phyloP scores from a whole-genome alignment of 2,329 filamentous ascomycete genomes.

The Aspergillus novoparasiticus region DNA sequence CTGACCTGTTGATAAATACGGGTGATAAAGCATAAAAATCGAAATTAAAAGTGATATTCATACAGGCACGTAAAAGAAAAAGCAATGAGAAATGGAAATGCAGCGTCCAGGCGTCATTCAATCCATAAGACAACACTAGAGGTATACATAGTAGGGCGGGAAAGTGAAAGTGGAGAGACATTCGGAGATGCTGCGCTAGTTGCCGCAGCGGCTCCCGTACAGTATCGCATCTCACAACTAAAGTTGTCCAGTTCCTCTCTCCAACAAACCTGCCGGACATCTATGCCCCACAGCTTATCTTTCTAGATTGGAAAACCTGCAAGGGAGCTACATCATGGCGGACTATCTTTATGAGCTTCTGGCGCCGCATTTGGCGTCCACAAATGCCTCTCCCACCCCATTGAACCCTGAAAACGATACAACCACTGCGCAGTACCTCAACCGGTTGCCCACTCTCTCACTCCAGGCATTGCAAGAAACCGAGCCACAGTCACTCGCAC shows the following conservation, averaged over 20 bases:
- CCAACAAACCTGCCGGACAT: background rate
- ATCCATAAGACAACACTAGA: background rate
- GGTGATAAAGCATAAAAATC: background rate
- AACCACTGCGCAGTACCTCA: constrained; percentile 65
- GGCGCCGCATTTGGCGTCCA: constrained; percentile 58
- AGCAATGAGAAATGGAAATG: background rate
- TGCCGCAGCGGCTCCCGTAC: constrained; percentile 34
- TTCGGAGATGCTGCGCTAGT: constrained; percentile 30
- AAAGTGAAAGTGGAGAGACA: constrained; percentile 17
- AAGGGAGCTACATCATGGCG: constrained; percentile 53
- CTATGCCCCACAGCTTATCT: background rate
- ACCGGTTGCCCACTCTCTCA: constrained; percentile 74
- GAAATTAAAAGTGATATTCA: background rate
- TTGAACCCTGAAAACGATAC: constrained; percentile 24
- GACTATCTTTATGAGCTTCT: constrained; percentile 78
- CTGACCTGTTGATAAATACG: background rate
- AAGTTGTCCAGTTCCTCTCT: constrained; percentile 14
- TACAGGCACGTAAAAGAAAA: background rate
- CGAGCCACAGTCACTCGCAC: constrained; percentile 78
- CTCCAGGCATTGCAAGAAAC: constrained; percentile 70
- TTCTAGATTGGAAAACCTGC: background rate
- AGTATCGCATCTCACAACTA: constrained; percentile 1
- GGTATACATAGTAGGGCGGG: background rate
- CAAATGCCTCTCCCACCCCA: constrained; percentile 24
- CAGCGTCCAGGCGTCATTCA: background rate